Conservation (phyloP, 176 grass and related monocot genomes). For the Rhipidocladum racemiflorum region DNA sequence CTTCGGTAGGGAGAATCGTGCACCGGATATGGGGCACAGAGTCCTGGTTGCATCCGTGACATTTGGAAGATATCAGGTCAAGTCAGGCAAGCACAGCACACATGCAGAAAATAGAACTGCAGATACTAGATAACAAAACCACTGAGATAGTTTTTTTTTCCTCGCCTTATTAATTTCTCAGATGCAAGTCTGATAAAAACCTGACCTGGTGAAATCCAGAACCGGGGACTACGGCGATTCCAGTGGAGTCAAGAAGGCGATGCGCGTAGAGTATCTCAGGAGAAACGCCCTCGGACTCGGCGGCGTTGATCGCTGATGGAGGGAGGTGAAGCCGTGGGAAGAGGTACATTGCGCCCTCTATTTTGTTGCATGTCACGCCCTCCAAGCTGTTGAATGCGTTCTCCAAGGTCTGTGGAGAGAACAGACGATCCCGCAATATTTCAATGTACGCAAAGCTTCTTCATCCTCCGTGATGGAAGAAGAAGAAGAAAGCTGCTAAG, state of each 20-base stretch:
- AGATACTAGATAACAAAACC: not conserved
- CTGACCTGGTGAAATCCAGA: constrained; percentile 68
- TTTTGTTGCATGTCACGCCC: constrained; percentile 56
- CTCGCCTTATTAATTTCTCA: not conserved
- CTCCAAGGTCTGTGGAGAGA: constrained; percentile 41
- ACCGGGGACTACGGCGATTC: constrained; percentile 63
- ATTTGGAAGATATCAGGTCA: not conserved
- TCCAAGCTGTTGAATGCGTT: constrained; percentile 64
- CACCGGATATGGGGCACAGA: constrained; percentile 59
- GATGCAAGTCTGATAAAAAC: not conserved
- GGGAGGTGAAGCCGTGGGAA: constrained; percentile 70
- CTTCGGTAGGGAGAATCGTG: constrained; percentile 47
- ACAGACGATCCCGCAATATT: not conserved
- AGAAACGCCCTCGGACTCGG: constrained; percentile 21
- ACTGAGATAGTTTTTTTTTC: too few relatives aligned
- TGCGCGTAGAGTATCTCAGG: constrained; percentile 57
- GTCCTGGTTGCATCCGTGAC: not conserved
- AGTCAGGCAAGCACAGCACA: not conserved
- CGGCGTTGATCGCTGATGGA: constrained; percentile 45
- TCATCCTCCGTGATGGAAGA: not conserved
- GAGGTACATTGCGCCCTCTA: constrained; percentile 68
- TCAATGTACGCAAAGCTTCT: not conserved
- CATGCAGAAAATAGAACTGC: too few relatives aligned
- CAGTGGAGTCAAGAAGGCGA: constrained; percentile 50
- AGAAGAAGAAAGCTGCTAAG: not conserved